These are phyloP conservation scores for Globomyces pollinis-pini DNA, from an alignment of 192 early-diverging fungal genomes.

Conservation along the genomic window DNA sequence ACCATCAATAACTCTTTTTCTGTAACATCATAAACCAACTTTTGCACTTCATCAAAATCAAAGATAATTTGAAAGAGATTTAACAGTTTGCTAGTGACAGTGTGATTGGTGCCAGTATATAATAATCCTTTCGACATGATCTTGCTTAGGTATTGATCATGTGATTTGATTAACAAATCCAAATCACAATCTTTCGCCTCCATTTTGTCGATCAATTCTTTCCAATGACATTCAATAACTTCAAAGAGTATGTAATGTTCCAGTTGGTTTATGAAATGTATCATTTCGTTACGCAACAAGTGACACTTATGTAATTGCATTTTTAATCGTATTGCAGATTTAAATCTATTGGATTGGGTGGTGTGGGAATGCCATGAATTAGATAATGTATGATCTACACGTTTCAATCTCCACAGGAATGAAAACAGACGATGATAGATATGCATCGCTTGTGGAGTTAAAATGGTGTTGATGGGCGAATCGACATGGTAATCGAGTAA, in stretches of 20 bases:
- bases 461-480: constrained; percentile 76
- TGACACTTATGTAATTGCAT: constrained; percentile 28
- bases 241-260: constrained; percentile 92
- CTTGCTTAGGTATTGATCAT: constrained; percentile 62
- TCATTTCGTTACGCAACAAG: not conserved
- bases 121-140: too few species aligned
- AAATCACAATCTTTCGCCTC: constrained; percentile 59
- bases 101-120: too few species aligned
- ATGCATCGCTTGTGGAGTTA: constrained; percentile 64
- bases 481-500: constrained; percentile 77
- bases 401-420: constrained; percentile 85
- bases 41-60: too few species aligned
- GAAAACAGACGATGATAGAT: constrained; percentile 76
- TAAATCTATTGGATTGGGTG: too few species aligned
- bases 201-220: constrained; percentile 54
- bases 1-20: too few species aligned
- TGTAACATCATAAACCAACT: too few species aligned
- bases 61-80: too few species aligned
- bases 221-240: constrained; percentile 89
- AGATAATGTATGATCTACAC: constrained; percentile 72
- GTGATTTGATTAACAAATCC: constrained; percentile 72
- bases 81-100: too few species aligned
- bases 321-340: too few species aligned
- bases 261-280: constrained; percentile 48
- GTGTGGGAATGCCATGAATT: too few species aligned